phyloP scores from a whole-genome alignment of 164 flowering plant species.

The Echeveria elegans region DNA sequence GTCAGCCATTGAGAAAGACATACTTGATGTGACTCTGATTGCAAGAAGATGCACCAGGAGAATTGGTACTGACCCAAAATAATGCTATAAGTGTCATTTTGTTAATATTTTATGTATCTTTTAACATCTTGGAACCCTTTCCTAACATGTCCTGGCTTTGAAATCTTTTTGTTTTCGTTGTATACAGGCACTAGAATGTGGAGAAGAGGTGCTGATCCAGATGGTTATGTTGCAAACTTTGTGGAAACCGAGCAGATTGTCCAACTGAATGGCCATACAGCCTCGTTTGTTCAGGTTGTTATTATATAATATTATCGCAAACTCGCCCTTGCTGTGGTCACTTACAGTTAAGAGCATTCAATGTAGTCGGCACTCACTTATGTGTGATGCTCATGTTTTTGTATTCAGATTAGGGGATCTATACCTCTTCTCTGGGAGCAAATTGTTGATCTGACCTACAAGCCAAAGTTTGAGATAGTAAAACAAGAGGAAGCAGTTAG shows the following conservation, averaged over 20 bases:
- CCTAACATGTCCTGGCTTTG: too few relatives aligned
- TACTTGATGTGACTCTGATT: slow-evolving; percentile 76
- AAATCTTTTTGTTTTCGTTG: not conserved
- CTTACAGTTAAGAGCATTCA: not conserved
- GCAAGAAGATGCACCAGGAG: slow-evolving; percentile 91
- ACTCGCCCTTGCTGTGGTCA: not conserved
- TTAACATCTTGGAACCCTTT: not conserved
- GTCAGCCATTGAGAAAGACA: slow-evolving; percentile 71
- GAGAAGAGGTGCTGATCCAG: slow-evolving; percentile 99
- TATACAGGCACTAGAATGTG: slow-evolving; percentile 87
- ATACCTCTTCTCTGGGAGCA: slow-evolving; percentile 96
- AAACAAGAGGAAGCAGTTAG: slow-evolving; percentile 85
- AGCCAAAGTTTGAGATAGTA: slow-evolving; percentile 87
- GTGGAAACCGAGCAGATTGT: slow-evolving; percentile 93
- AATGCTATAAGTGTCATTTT: not conserved
- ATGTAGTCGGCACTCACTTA: not conserved
- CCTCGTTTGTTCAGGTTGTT: slow-evolving; percentile 88
- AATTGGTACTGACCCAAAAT: slow-evolving; percentile 49
- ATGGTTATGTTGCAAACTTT: slow-evolving; percentile 97
- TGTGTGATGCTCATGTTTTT: not conserved
- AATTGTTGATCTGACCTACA: slow-evolving; percentile 89
- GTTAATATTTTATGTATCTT: not conserved
- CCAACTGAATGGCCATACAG: slow-evolving; percentile 58
- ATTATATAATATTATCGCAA: not conserved
- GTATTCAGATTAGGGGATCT: slow-evolving; percentile 79